A percentile compares a stretch with the other conserved stretches of the same genome.
These are phyloP conservation scores for Cutaneotrichosporon sp. DNA, from an alignment of 1,284 basidiomycete species.

Conservation along the genomic window DNA sequence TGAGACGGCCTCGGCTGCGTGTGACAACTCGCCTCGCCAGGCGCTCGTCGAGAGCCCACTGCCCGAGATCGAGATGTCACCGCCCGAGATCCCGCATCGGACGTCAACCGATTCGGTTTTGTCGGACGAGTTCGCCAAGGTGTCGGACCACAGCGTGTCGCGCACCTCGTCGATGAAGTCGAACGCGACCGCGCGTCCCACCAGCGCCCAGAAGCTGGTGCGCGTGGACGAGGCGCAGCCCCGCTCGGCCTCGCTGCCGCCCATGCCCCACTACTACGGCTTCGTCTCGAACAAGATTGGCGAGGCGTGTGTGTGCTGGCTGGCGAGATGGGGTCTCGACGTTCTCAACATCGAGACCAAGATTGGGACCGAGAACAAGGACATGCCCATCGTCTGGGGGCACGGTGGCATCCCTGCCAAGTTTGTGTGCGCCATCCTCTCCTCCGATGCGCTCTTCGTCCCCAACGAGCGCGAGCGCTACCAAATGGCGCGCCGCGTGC, in stretches of 20 bases:
- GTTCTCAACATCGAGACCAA: conserved; percentile 69
- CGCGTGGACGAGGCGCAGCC: conserved; percentile 11
- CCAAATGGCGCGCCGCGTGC: conserved; percentile 69
- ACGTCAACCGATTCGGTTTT: conserved; percentile 19
- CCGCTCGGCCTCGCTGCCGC: neutral
- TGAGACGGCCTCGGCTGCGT: conserved; percentile 1
- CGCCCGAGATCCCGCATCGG: neutral
- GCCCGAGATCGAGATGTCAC: neutral
- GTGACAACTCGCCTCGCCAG: neutral
- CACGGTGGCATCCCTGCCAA: conserved; percentile 67
- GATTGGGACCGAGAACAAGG: neutral
- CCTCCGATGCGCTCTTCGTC: conserved; percentile 79
- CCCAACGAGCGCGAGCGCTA: conserved; percentile 78
- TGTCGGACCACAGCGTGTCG: conserved; percentile 9
- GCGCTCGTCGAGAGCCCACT: neutral
- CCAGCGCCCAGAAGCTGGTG: neutral
- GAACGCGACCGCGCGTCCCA: conserved; percentile 16
- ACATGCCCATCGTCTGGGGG: conserved; percentile 60
- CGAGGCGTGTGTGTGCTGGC: conserved; percentile 84
- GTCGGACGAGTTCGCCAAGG: conserved; percentile 18
- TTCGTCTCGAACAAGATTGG: conserved; percentile 84
- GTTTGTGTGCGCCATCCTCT: conserved; percentile 74
- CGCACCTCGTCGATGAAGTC: conserved; percentile 18
- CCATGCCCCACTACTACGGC: conserved; percentile 68
- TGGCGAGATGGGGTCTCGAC: conserved; percentile 80